Evolutionary conservation across 345 rosid genomes (phyloP).

Genomic region (Citrus glauca): DNA sequence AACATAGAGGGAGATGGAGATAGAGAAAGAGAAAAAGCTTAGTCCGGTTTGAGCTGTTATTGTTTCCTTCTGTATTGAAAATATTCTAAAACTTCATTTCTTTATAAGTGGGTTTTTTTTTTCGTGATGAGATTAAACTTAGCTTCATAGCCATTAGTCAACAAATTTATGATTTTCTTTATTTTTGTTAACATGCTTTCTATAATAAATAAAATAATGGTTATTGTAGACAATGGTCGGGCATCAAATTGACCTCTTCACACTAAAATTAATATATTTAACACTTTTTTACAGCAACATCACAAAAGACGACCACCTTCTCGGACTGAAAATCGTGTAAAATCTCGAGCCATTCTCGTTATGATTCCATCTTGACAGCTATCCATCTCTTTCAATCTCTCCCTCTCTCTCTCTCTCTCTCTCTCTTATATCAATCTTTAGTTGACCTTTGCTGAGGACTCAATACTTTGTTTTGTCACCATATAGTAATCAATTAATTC

Average conservation of each 20-base stretch:
- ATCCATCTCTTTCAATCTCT: background rate
- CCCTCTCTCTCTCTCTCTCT: background rate
- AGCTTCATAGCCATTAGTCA: background rate
- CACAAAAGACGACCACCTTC: background rate
- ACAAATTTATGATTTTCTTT: slow-evolving; percentile 19
- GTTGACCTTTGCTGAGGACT: slow-evolving; percentile 46
- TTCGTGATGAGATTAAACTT: too few relatives aligned
- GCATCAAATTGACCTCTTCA: slow-evolving; percentile 4
- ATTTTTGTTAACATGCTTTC: too few relatives aligned
- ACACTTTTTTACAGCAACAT: background rate
- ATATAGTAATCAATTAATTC: background rate
- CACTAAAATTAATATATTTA: background rate
- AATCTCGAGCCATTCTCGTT: slow-evolving; percentile 22
- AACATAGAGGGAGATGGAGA: too few relatives aligned
- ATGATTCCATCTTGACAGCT: slow-evolving; percentile 29
- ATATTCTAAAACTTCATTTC: too few relatives aligned
- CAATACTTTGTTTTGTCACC: slow-evolving; percentile 25
- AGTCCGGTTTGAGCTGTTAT: too few relatives aligned
- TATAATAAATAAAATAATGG: background rate
- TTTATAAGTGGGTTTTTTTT: too few relatives aligned
- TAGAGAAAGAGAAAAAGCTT: too few relatives aligned
- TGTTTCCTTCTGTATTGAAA: too few relatives aligned
- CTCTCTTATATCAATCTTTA: slow-evolving; percentile 14
- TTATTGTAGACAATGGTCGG: slow-evolving; percentile 30
- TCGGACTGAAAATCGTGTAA: slow-evolving; percentile 15